Conservation (phyloP, 208 protist genomes). For the Trypanosoma mega region DNA sequence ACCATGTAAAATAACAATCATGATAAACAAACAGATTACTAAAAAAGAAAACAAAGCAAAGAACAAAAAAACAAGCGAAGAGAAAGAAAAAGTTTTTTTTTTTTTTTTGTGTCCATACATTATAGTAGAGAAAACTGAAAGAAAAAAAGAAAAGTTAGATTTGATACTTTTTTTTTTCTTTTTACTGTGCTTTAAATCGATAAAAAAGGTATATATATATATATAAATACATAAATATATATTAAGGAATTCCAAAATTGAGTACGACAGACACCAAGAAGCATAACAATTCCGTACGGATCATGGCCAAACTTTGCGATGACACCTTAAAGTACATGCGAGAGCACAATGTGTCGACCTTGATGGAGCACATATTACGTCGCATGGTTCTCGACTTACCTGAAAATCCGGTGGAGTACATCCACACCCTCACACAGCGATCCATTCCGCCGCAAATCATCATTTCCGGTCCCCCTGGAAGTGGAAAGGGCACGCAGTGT, state of each 20-base stretch:
- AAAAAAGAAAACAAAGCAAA: neutral
- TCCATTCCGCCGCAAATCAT: constrained; percentile 70
- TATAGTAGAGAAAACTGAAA: neutral
- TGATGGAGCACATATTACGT: constrained; percentile 85
- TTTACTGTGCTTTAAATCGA: neutral
- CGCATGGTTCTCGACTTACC: constrained; percentile 68
- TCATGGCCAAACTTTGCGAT: constrained; percentile 45
- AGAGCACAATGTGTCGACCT: constrained; percentile 69
- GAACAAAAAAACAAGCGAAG: constrained; percentile 6
- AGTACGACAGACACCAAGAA: neutral
- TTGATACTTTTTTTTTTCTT: constrained; percentile 11
- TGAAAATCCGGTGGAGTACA: constrained; percentile 51
- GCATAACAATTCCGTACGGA: too few species aligned
- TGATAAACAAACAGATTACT: too few species aligned
- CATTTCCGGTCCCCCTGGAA: constrained; percentile 77
- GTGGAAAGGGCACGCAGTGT: constrained; percentile 83
- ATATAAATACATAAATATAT: neutral
- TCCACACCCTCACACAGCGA: constrained; percentile 48
- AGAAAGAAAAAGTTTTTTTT: neutral
- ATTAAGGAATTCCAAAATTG: neutral
- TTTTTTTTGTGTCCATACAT: neutral
- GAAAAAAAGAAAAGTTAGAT: neutral
- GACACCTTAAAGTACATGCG: constrained; percentile 71
- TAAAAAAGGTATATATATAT: neutral
- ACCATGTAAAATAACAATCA: too few species aligned